phyloP scores from a whole-genome alignment of 2,329 filamentous ascomycete species.

The Decorospora gaudefroyi region DNA sequence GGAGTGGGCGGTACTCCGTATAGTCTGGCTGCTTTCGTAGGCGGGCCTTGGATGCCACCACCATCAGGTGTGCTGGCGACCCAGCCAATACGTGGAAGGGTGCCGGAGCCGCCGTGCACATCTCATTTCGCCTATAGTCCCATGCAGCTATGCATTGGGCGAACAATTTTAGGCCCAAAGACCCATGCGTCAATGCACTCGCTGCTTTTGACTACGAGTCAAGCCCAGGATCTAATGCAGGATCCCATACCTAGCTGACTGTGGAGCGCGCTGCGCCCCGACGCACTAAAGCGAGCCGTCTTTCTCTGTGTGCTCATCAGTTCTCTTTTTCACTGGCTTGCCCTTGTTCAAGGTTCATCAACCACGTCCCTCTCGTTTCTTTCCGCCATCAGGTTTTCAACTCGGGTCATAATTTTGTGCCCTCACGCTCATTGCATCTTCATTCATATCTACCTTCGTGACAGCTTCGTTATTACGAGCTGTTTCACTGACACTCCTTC shows the following conservation, averaged over 20 bases:
- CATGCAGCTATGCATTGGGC: conserved; percentile 42
- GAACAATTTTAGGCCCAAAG: conserved; percentile 41
- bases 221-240: conserved; percentile 15
- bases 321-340: conserved; percentile 49
- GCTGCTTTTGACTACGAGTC: conserved; percentile 43
- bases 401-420: conserved; percentile 39
- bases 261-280: conserved; percentile 48
- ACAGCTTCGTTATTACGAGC: conserved; percentile 47
- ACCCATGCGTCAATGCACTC: conserved; percentile 43
- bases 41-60: conserved; percentile 25
- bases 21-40: conserved; percentile 15
- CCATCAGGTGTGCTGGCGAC: conserved; percentile 19
- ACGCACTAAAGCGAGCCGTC: conserved; percentile 47
- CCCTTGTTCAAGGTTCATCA: conserved; percentile 50
- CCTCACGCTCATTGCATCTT: conserved; percentile 19
- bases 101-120: conserved; percentile 36
- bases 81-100: conserved; percentile 25
- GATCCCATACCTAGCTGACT: conserved; percentile 38
- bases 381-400: conserved; percentile 45
- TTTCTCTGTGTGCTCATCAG: conserved; percentile 49
- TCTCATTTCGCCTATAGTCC: conserved; percentile 44
- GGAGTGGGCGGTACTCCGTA: conserved; percentile 29
- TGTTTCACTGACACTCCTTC: conserved; percentile 51
- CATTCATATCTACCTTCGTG: conserved; percentile 40
- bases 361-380: conserved; percentile 48